A percentile compares a stretch with the other conserved stretches of the same genome.
phyloP scores from a whole-genome alignment of 768 basidiomycete species.

The Chalciporus sphaerocephalus region DNA sequence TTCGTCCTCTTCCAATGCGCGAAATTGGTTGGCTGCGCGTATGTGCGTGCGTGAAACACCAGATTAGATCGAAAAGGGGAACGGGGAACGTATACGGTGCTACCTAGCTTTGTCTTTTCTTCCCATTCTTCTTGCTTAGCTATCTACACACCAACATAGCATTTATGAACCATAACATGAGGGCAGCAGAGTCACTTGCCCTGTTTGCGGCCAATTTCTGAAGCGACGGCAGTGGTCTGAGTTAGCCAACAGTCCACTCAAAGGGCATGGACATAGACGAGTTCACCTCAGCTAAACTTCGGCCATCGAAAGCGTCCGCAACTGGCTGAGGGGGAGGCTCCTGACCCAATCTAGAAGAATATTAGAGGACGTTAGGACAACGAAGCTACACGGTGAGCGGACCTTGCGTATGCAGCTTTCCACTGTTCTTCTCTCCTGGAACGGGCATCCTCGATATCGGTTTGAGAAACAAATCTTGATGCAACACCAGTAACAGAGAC shows the following conservation, averaged over 20 bases:
- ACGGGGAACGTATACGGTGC: conserved; percentile 8
- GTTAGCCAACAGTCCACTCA: conserved; percentile 10
- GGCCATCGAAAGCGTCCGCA: conserved; percentile 77
- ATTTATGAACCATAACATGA: conserved; percentile 10
- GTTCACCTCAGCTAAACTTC: conserved; percentile 85
- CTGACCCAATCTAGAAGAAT: conserved; percentile 61
- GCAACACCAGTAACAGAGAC: conserved; percentile 70
- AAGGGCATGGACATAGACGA: conserved; percentile 2
- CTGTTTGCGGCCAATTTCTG: conserved; percentile 89
- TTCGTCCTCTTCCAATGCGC: conserved; percentile 86
- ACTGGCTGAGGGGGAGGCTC: conserved; percentile 74
- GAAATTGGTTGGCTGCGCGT: conserved; percentile 74
- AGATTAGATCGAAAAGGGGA: conserved; percentile 6
- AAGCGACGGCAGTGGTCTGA: not conserved
- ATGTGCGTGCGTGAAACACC: conserved; percentile 3
- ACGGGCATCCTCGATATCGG: conserved; percentile 71
- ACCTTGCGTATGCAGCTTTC: conserved; percentile 88
- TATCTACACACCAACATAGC: conserved; percentile 56
- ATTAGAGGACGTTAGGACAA: conserved; percentile 4
- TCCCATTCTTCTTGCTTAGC: conserved; percentile 95
- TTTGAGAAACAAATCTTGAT: conserved; percentile 79
- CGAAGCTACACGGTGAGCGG: not conserved
- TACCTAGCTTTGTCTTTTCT: conserved; percentile 74
- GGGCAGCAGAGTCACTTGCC: conserved; percentile 39
- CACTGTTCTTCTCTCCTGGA: conserved; percentile 76